These are phyloP conservation scores for Anthostomella pinea DNA, from an alignment of 2,329 filamentous ascomycete genomes.

Conservation along the genomic window DNA sequence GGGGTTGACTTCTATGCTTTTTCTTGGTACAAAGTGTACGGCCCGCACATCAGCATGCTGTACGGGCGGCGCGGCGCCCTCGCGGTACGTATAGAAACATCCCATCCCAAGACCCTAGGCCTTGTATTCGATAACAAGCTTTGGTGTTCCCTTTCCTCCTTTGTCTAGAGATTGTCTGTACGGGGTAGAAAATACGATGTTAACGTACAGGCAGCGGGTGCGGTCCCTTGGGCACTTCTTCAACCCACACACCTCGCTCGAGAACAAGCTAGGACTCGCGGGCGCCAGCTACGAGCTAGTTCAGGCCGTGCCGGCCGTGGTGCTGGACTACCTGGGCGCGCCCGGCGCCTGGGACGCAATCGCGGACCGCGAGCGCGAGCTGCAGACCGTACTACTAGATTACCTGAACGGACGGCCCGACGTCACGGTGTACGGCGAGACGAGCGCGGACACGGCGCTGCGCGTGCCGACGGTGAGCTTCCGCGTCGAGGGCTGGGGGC, in stretches of 20 bases:
- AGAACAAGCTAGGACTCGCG: conserved; percentile 56
- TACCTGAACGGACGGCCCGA: conserved; percentile 54
- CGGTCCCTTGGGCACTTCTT: conserved; percentile 58
- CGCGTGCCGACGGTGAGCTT: conserved; percentile 69
- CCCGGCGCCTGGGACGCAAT: conserved; percentile 49
- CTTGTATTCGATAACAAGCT: too few relatives aligned
- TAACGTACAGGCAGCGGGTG: too few relatives aligned
- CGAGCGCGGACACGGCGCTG: conserved; percentile 41
- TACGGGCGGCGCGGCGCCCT: conserved; percentile 62
- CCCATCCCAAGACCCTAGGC: too few relatives aligned
- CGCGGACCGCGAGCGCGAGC: conserved; percentile 54
- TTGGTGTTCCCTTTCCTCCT: too few relatives aligned
- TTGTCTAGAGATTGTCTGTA: too few relatives aligned
- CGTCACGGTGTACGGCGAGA: conserved; percentile 58
- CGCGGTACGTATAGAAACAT: too few relatives aligned
- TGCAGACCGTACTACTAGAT: conserved; percentile 57
- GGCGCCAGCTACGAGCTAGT: conserved; percentile 70
- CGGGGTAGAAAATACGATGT: too few relatives aligned
- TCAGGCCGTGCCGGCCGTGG: conserved; percentile 57
- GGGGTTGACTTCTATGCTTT: conserved; percentile 77
- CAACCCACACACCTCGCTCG: conserved; percentile 52
- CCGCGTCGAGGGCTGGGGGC: conserved; percentile 53
- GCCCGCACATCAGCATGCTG: conserved; percentile 69
- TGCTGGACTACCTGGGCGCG: conserved; percentile 57
- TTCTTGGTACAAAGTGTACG: conserved; percentile 81